These are phyloP conservation scores for Mucor plumbeus DNA, from an alignment of 371 early-diverging fungal species.

Conservation along the genomic window DNA sequence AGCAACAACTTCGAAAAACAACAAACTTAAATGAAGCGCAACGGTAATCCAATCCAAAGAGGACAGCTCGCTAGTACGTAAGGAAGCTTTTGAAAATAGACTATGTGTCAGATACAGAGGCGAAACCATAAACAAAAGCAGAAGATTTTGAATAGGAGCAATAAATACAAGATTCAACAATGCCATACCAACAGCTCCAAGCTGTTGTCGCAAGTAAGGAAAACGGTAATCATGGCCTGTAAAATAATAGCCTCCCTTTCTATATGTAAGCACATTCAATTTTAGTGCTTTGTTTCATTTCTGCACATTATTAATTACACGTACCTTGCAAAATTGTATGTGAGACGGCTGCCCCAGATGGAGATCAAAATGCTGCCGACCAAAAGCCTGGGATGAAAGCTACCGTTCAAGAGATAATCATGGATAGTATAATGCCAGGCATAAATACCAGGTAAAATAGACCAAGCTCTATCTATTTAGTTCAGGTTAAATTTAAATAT, in stretches of 20 bases:
- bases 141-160: slow-evolving; percentile 69
- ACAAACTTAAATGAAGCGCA: slow-evolving; percentile 47
- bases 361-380: slow-evolving; percentile 57
- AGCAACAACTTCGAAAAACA: slow-evolving; percentile 70
- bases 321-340: slow-evolving; percentile 76
- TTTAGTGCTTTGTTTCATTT: neutral
- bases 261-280: neutral
- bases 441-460: slow-evolving; percentile 71
- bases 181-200: slow-evolving; percentile 64
- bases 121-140: slow-evolving; percentile 65
- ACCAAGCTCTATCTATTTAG: slow-evolving; percentile 68
- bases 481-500: neutral
- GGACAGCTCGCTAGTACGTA: slow-evolving; percentile 25
- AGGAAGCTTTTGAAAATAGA: neutral
- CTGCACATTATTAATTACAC: neutral
- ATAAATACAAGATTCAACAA: slow-evolving; percentile 80
- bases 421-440: slow-evolving; percentile 61
- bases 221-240: slow-evolving; percentile 82
- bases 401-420: slow-evolving; percentile 37
- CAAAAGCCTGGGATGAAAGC: slow-evolving; percentile 53
- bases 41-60: slow-evolving; percentile 56
- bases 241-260: slow-evolving; percentile 81
- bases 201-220: slow-evolving; percentile 52
- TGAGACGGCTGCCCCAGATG: slow-evolving; percentile 82
- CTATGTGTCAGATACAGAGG: slow-evolving; percentile 65